These are phyloP conservation scores for Przewalskia tangutica DNA, from an alignment of 257 asterid genomes.

Conservation along the genomic window DNA sequence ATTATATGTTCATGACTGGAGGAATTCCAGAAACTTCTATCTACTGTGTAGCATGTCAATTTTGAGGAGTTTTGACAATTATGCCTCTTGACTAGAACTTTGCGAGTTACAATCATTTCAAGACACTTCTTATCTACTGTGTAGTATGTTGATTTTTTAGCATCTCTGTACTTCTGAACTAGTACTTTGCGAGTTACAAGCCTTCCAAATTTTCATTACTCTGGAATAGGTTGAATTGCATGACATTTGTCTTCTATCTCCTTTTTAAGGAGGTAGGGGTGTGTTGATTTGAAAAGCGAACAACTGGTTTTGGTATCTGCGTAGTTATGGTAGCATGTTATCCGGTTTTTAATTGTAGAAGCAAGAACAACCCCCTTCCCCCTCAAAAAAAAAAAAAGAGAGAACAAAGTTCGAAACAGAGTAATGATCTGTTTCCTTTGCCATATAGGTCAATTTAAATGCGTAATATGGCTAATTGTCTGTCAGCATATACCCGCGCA, in stretches of 20 bases:
- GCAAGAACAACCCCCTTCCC: neutral
- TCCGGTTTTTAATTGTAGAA: neutral
- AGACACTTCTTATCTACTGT: neutral
- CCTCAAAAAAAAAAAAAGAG: neutral
- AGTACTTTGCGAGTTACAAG: neutral
- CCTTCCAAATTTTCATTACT: neutral
- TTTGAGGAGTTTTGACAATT: neutral
- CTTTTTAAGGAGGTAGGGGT: neutral
- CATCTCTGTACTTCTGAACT: neutral
- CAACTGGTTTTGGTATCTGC: neutral
- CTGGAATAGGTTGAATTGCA: neutral
- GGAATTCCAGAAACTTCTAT: neutral
- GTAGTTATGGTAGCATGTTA: neutral
- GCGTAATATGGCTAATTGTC: neutral
- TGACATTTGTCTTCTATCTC: neutral
- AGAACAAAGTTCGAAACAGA: neutral
- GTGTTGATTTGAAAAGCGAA: neutral
- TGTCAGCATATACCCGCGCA: neutral
- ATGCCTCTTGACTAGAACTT: neutral
- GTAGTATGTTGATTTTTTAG: neutral
- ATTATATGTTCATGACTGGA: neutral
- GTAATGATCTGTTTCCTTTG: neutral
- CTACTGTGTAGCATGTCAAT: neutral
- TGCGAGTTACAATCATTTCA: neutral
- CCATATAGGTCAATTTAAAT: neutral